Percentiles rank a stretch among this genome's conserved stretches.
Evolutionary conservation across 164 flowering plant genomes (phyloP).

Genomic region (Magnolia kwangsiensis): DNA sequence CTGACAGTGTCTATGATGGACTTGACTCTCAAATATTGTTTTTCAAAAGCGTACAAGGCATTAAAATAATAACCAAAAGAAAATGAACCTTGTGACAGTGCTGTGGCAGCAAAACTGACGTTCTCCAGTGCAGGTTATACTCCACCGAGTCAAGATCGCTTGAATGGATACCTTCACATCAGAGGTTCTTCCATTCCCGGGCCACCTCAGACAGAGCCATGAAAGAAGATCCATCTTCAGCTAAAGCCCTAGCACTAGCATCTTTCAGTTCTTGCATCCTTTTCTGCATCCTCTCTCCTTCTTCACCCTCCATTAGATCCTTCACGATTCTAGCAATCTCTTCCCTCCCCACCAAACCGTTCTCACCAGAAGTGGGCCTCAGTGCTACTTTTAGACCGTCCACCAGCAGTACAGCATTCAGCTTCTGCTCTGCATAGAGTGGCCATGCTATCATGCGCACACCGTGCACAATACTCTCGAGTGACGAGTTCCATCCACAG

Average conservation of each 20-base stretch:
- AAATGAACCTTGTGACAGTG: too few species aligned
- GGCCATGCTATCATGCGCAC: conserved; percentile 30
- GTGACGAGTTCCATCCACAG: conserved; percentile 23
- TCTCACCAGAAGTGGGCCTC: neutral
- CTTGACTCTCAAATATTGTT: too few species aligned
- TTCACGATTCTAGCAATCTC: conserved; percentile 10
- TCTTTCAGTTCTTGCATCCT: conserved; percentile 5
- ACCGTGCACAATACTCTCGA: conserved; percentile 22
- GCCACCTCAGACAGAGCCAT: neutral
- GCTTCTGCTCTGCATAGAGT: conserved; percentile 19
- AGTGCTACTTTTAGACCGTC: conserved; percentile 14
- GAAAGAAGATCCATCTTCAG: conserved; percentile 14
- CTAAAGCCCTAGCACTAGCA: conserved; percentile 1
- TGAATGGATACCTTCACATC: neutral
- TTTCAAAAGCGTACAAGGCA: too few species aligned
- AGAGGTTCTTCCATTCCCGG: conserved; percentile 9
- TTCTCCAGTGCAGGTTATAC: too few species aligned
- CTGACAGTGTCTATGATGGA: too few species aligned
- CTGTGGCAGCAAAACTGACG: too few species aligned
- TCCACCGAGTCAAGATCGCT: too few species aligned
- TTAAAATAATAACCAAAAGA: too few species aligned
- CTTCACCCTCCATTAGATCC: conserved; percentile 7
- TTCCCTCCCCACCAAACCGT: neutral
- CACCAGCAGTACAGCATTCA: conserved; percentile 17
- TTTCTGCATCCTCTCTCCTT: conserved; percentile 3